Evolutionary conservation across 2,329 filamentous ascomycete genomes (phyloP).

Genomic region (Spiromastix sp.): DNA sequence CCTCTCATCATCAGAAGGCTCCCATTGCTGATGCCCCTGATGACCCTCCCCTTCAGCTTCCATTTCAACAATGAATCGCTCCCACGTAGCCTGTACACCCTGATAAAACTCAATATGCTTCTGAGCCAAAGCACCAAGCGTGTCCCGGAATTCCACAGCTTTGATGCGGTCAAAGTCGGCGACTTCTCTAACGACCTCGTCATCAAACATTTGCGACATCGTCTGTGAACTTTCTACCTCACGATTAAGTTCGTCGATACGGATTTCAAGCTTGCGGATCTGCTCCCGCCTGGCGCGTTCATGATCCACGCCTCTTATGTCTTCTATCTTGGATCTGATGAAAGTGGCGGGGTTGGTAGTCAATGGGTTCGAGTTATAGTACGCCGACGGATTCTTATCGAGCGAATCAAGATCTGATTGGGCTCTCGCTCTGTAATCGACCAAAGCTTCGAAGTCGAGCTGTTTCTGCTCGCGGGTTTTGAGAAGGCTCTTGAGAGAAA

Average conservation of each 20-base stretch:
- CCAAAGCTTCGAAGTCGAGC: slow-evolving; percentile 90
- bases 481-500: slow-evolving; percentile 75
- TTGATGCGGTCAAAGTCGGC: slow-evolving; percentile 95
- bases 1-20: not conserved
- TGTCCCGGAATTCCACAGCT: slow-evolving; percentile 78
- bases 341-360: slow-evolving; percentile 68
- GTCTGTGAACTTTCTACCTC: slow-evolving; percentile 83
- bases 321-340: slow-evolving; percentile 87
- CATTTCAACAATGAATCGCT: slow-evolving; percentile 80
- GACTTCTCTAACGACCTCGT: slow-evolving; percentile 89
- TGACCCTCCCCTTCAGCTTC: slow-evolving; percentile 40
- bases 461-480: slow-evolving; percentile 96
- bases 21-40: slow-evolving; percentile 1
- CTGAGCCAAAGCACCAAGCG: slow-evolving; percentile 72
- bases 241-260: slow-evolving; percentile 80
- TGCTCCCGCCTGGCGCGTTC: slow-evolving; percentile 82
- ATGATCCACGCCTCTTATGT: slow-evolving; percentile 92
- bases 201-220: slow-evolving; percentile 85
- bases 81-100: slow-evolving; percentile 72
- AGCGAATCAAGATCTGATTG: slow-evolving; percentile 77
- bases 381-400: slow-evolving; percentile 50
- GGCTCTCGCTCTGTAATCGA: slow-evolving; percentile 89
- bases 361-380: slow-evolving; percentile 43
- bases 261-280: slow-evolving; percentile 78
- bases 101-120: slow-evolving; percentile 82